Evolutionary conservation across 805 yeast species (phyloP).

Genomic region (Lachancea quebecensis): DNA sequence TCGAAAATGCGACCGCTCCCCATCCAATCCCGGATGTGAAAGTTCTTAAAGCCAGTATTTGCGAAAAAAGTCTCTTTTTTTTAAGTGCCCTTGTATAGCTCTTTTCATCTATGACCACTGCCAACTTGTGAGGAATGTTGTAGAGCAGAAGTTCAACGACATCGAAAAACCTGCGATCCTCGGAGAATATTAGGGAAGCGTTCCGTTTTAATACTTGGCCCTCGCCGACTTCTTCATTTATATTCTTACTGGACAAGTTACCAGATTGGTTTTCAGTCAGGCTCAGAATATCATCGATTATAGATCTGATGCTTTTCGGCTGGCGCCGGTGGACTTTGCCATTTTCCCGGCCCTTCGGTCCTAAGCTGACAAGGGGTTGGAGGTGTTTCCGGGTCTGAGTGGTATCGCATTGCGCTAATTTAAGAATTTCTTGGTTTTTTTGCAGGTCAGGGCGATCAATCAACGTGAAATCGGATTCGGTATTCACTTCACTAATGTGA

Average conservation of each 20-base stretch:
- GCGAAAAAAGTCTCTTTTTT: conserved; percentile 52
- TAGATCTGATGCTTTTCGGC: conserved; percentile 1
- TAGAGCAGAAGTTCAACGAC: conserved; percentile 55
- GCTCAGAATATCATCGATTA: conserved; percentile 1
- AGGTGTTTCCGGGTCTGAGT: not conserved
- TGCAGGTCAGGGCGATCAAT: conserved; percentile 7
- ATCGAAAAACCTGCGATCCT: conserved; percentile 75
- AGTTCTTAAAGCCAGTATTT: conserved; percentile 60
- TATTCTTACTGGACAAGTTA: not conserved
- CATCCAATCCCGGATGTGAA: conserved; percentile 40
- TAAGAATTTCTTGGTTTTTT: conserved; percentile 1
- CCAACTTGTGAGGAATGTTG: conserved; percentile 19
- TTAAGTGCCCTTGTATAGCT: conserved; percentile 52
- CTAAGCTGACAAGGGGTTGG: not conserved
- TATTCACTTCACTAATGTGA: conserved; percentile 44
- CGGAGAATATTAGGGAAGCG: conserved; percentile 55
- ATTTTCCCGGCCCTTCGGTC: not conserved
- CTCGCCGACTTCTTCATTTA: conserved; percentile 12
- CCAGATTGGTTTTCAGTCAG: conserved; percentile 3
- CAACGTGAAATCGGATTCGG: conserved; percentile 38
- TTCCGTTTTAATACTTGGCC: conserved; percentile 17
- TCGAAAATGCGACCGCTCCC: conserved; percentile 26
- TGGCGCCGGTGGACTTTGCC: not conserved
- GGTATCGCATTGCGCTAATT: not conserved
- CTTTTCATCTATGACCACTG: conserved; percentile 31